phyloP scores from a whole-genome alignment of 352 stramenopile genomes.

The Globisporangium lucens region DNA sequence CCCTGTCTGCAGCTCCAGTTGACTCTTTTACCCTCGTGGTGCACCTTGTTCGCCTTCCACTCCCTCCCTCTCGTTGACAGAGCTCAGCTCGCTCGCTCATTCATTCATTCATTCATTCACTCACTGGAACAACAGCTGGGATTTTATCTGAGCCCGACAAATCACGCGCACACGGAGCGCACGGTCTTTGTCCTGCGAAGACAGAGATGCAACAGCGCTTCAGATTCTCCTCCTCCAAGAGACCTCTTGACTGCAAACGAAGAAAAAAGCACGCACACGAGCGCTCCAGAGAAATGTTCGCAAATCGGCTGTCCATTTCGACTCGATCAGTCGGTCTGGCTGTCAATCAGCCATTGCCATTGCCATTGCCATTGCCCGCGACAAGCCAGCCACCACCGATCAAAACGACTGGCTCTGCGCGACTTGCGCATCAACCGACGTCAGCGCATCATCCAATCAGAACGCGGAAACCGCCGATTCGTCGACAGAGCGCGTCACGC shows the following conservation, averaged over 20 bases:
- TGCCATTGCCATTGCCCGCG: no score
- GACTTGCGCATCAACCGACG: constrained; percentile 4
- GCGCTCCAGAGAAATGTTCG: not conserved
- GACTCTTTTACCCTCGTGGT: not conserved
- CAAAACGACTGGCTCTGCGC: constrained; percentile 6
- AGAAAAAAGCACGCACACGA: not conserved
- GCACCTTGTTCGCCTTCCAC: not conserved
- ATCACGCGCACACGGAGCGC: not conserved
- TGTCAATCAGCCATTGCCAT: not conserved
- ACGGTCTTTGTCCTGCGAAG: not conserved
- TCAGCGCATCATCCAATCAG: constrained; percentile 4
- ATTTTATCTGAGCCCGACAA: constrained; percentile 3
- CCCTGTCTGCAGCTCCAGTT: not conserved
- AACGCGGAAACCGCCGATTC: not conserved
- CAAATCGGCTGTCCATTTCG: not conserved
- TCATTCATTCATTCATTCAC: not conserved
- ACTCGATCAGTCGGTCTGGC: not conserved
- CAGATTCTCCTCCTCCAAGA: not conserved
- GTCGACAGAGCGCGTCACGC: constrained; percentile 12
- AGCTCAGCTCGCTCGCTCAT: not conserved
- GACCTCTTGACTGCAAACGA: constrained; percentile 15
- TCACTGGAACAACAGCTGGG: not conserved
- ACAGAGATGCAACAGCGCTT: not conserved
- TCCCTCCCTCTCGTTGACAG: not conserved
- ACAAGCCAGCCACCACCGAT: not conserved